Base-by-base conservation (phyloP, 2,329 filamentous ascomycete genomes). In the Nemania diffusa region DNA sequence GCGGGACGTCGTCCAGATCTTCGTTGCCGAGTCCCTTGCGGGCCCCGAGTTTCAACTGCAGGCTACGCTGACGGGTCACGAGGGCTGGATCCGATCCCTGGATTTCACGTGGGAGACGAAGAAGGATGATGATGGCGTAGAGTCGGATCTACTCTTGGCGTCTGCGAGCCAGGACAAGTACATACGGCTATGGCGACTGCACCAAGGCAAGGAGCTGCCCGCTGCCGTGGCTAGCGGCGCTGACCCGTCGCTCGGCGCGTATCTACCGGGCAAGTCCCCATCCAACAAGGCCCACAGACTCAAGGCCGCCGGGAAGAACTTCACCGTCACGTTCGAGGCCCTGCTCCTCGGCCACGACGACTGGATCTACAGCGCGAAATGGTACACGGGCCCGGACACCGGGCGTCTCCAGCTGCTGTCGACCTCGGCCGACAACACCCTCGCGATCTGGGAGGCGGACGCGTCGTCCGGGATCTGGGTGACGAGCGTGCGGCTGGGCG, bases 131-230 rank as follows among this genome's bases (percentile, higher is more conserved):
- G 53, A 37, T 32, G 52, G 81, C 2, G 71, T 80, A 0, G 79
- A 82, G 0, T 87, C 87, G 59, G 94, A 97, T 77, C 78, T 97
- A 3, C 81, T 98, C 24, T 85, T 99, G 22, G 93, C 95, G 0
- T 98, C 95, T 11, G 94, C 94, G 24, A 98, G 95, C 77, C 96
- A 99, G 79, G 96, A 99, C 80, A 97, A 97, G 81, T 99, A 98
- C 75, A 91, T 98, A 66, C 91, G 96, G 46, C 86, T 99, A 40
- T 99, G 96, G 96, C 89, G 94, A 65, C 82, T 99, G 40, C 92
- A 92, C 70, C 83, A 87, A 68, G 93, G 92, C 37, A 86, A 86
- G 65, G 87, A 90, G 37, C 80, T 92, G 1, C 89, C 90, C 0
- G 82, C 85, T 57, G 86, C 85, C 44, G 82, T 81, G 6, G 83